A percentile compares a stretch with the other conserved stretches of the same genome.
These are phyloP conservation scores for Paradendryphiella salina DNA, from an alignment of 2,329 filamentous ascomycete species.

Conservation along the genomic window DNA sequence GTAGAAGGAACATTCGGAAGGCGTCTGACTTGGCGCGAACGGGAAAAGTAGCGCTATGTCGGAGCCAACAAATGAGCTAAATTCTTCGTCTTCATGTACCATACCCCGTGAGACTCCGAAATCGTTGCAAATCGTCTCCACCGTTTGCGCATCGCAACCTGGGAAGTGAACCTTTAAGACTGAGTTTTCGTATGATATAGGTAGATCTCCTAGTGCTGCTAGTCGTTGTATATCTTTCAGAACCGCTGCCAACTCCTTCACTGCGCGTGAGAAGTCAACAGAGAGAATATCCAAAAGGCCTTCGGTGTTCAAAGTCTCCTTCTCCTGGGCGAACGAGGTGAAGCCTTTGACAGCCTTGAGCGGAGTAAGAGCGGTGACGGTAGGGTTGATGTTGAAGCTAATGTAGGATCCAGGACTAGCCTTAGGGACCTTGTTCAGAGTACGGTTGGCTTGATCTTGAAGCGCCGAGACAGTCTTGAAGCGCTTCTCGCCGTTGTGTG, in stretches of 20 bases:
- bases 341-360: constrained; percentile 63
- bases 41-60: constrained; percentile 81
- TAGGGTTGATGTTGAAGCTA: constrained; percentile 86
- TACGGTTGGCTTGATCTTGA: constrained; percentile 72
- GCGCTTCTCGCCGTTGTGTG: constrained; percentile 70
- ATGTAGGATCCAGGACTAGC: constrained; percentile 75
- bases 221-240: constrained; percentile 81
- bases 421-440: constrained; percentile 63
- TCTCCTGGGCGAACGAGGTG: constrained; percentile 44
- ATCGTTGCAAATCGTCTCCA: constrained; percentile 83
- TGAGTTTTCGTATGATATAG: constrained; percentile 71
- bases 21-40: constrained; percentile 69
- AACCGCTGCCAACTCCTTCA: constrained; percentile 79
- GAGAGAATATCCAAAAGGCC: constrained; percentile 84
- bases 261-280: constrained; percentile 81
- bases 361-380: constrained; percentile 82
- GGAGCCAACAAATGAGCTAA: constrained; percentile 67
- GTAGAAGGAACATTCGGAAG: constrained; percentile 54
- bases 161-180: constrained; percentile 83
- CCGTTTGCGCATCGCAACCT: constrained; percentile 80
- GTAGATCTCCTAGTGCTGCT: constrained; percentile 77
- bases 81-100: constrained; percentile 77
- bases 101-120: constrained; percentile 80
- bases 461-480: constrained; percentile 77
- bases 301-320: constrained; percentile 73